Percentiles rank a stretch among this genome's conserved stretches.
Evolutionary conservation across 2,329 filamentous ascomycete genomes (phyloP).

Genomic region (Whalleya microplaca): DNA sequence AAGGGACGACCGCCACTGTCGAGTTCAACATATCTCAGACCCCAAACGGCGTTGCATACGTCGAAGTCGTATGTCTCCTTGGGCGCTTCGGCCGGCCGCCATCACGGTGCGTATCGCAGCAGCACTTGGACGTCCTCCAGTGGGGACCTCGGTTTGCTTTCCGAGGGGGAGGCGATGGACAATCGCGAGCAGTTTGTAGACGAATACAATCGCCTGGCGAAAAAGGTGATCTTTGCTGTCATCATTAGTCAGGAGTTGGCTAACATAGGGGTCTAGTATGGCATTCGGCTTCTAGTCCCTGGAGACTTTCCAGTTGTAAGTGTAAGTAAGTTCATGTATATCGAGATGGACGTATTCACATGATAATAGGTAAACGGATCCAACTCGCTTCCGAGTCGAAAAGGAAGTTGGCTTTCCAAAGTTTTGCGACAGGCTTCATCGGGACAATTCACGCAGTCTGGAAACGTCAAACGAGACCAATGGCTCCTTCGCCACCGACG

Average conservation of each 20-base stretch:
- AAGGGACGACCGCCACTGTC: conserved; percentile 21
- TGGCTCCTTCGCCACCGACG: conserved; percentile 47
- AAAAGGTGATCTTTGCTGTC: conserved; percentile 48
- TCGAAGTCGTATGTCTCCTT: conserved; percentile 25
- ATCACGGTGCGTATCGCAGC: conserved; percentile 38
- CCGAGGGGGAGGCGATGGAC: conserved; percentile 54
- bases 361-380: conserved; percentile 6
- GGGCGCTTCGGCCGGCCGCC: conserved; percentile 14
- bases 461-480: conserved; percentile 32
- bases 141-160: conserved; percentile 50
- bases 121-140: conserved; percentile 63
- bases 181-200: conserved; percentile 53
- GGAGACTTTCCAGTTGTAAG: conserved; percentile 30
- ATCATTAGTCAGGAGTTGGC: not conserved
- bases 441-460: conserved; percentile 29
- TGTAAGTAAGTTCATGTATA: conserved; percentile 23
- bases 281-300: conserved; percentile 45
- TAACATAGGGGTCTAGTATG: conserved; percentile 50
- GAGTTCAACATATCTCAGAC: conserved; percentile 23
- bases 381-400: conserved; percentile 30
- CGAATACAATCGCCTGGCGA: conserved; percentile 65
- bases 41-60: conserved; percentile 9
- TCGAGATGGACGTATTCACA: not conserved
- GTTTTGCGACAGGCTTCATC: conserved; percentile 42
- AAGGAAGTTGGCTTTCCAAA: conserved; percentile 44